phyloP scores from a whole-genome alignment of 495 filamentous ascomycete genomes.

The Bryoglossum gracile region DNA sequence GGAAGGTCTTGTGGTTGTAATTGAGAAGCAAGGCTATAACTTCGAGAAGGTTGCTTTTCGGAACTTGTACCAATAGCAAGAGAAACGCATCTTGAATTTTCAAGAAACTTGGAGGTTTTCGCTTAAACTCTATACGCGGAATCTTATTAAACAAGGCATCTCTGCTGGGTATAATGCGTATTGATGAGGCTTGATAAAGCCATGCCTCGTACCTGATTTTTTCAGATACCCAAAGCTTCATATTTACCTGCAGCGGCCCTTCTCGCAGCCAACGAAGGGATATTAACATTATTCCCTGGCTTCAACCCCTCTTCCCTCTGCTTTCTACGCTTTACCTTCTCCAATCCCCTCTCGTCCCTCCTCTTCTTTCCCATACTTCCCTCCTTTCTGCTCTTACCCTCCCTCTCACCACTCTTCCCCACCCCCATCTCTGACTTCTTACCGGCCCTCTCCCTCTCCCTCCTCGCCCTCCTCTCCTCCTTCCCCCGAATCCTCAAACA shows the following conservation, averaged over 20 bases:
- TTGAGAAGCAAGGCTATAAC: too few species aligned
- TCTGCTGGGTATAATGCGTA: too few species aligned
- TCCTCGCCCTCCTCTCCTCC: slow-evolving; percentile 12
- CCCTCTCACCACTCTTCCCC: background rate
- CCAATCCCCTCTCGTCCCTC: background rate
- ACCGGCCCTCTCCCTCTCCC: background rate
- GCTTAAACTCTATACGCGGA: too few species aligned
- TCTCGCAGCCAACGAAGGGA: slow-evolving; percentile 14
- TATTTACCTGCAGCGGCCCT: slow-evolving; percentile 19
- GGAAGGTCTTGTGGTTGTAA: too few species aligned
- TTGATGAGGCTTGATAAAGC: too few species aligned
- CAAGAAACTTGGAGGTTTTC: too few species aligned
- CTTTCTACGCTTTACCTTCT: slow-evolving; percentile 1
- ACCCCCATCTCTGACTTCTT: background rate
- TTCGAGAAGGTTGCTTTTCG: too few species aligned
- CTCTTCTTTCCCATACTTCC: background rate
- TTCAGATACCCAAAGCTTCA: slow-evolving; percentile 20
- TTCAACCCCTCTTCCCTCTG: background rate
- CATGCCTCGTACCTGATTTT: too few species aligned
- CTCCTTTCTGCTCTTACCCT: background rate
- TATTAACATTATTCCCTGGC: slow-evolving; percentile 8
- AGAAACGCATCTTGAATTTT: too few species aligned
- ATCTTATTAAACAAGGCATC: too few species aligned
- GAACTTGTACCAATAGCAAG: too few species aligned
- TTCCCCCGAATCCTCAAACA: slow-evolving; percentile 19